Base-by-base conservation (phyloP, 1,284 basidiomycete genomes). In the Pholiota adiposa region DNA sequence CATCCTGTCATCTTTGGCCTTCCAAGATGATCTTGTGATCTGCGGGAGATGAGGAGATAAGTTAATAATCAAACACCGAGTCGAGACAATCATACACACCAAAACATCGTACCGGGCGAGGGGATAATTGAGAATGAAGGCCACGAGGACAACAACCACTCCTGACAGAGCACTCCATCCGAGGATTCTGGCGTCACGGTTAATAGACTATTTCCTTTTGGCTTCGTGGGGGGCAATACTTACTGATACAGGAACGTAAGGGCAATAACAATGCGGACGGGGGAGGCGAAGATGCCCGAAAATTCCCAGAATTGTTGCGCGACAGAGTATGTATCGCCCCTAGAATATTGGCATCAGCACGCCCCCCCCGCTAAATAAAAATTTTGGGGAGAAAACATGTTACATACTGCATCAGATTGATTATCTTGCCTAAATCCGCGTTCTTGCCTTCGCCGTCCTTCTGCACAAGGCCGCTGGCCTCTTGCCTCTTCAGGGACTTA, bases 81-180 rank as follows among this genome's bases (percentile, higher is more conserved):
- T 25, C 25, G 34, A 25, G 2, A 41, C 23, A 36, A 18, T 50
- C 4, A 36, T 25, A 74, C 83, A 58, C 60, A 90, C 88, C 58
- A 78, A 81, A 58, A 94, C 79, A 64, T 87, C 87, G 62, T 88
- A 86, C 66, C 81, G 84, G 4, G 83, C 84, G 46, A 92, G 71
- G 1, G 85, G 84, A 63, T 85, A 87, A 69, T 89, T 90, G 62
- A 90, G 67, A 0, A 86, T 77, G 60, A 88, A 88, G 4, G 87
- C 87, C 3, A 91, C 64, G 4, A 88, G 69, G 16, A 94, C 82
- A 27, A 93, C 85, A 16, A 82, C 78, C 3, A 94, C 86, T n/a
- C 92, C 92, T 12, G 88, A 86, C 29, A 95, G 79, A 0, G 90
- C 86, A 44, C 90, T 90, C 90, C 91, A 93, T 7, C 93, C 93